Base-by-base conservation (phyloP, 805 yeast species). In the Starmerella bombicola region DNA sequence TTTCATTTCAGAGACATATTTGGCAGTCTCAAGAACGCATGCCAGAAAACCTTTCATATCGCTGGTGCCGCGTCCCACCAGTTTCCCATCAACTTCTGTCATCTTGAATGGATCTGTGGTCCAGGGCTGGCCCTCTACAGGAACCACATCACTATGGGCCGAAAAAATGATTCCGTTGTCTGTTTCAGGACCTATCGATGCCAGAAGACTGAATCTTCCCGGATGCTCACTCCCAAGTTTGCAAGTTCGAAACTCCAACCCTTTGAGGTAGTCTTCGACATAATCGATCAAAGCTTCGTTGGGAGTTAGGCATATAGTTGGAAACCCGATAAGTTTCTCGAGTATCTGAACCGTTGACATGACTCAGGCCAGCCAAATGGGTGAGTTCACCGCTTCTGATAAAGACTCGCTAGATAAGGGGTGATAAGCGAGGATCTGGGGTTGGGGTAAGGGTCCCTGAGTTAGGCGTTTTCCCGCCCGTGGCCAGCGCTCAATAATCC, bases 41-140 rank as follows among this genome's bases (percentile, higher is more conserved):
- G 50, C 50, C n/a, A 47, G 19, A 23, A 41, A 47, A 3, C 50
- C 50, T 22, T 47, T 47, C 50, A 47, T 47, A 23, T 47, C 50
- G 23, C 48, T 45, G 16, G 48, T 41, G 10, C 50, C 50, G n/a
- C 50, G 41, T 26, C 41, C 50, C 3, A 47, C 39, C 7, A 47
- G 40, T 24, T 32, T 35, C n/a, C 24, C 37, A 21, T 29, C 22
- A 13, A n/a, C 13, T 23, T 33, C 29, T 12, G 32, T 24, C 38
- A 47, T 10, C 12, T 3, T 8, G 37, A 47, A 47, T 36, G 50
- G 50, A 29, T 47, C 48, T 4, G 50, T 23, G 16, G 48, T 44
- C 50, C 50, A 47, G 18, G 45, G 45, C 42, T 47, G 50, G 22
- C 43, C 46, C 38, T 41, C 41, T 1, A 47, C 50, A 17, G 50